These are phyloP conservation scores for Yarrowia deformans DNA, from an alignment of 805 yeast species.

Conservation along the genomic window DNA sequence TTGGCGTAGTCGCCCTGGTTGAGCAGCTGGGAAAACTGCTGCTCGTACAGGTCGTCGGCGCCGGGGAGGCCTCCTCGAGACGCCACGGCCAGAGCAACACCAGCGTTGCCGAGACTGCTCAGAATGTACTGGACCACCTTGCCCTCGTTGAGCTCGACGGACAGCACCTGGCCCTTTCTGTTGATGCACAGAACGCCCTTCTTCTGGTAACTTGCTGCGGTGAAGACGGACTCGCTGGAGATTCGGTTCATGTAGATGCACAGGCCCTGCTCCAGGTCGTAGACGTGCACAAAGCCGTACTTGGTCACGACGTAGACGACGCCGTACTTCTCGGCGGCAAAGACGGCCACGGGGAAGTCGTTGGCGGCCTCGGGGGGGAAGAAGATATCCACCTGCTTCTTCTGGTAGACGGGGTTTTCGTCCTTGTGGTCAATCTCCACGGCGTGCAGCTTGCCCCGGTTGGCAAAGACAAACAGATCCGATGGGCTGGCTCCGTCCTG, in stretches of 20 bases:
- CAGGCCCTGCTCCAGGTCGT: conserved; percentile 90
- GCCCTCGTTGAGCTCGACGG: conserved; percentile 85
- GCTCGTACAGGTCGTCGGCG: conserved; percentile 88
- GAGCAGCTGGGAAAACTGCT: conserved; percentile 87
- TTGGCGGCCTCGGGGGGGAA: conserved; percentile 96
- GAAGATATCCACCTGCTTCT: conserved; percentile 90
- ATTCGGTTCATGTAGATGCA: conserved; percentile 95
- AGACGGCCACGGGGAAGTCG: conserved; percentile 95
- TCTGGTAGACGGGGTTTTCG: conserved; percentile 79
- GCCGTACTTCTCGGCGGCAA: conserved; percentile 85
- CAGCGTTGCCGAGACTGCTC: conserved; percentile 83
- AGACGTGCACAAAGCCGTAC: conserved; percentile 94
- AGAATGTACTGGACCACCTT: conserved; percentile 89
- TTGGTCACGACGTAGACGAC: conserved; percentile 89
- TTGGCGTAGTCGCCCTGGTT: conserved; percentile 84
- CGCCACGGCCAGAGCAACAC: conserved; percentile 85
- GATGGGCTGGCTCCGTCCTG: conserved; percentile 77
- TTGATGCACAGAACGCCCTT: conserved; percentile 92
- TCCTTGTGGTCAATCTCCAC: conserved; percentile 96
- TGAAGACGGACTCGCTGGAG: conserved; percentile 93
- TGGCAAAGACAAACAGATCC: conserved; percentile 91
- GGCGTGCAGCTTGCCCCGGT: conserved; percentile 87
- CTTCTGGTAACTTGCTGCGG: conserved; percentile 75
- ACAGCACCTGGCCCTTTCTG: conserved; percentile 92
- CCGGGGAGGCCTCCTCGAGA: conserved; percentile 97